Conservation (phyloP, 163 green algal genomes). For the Volvox carteri region DNA sequence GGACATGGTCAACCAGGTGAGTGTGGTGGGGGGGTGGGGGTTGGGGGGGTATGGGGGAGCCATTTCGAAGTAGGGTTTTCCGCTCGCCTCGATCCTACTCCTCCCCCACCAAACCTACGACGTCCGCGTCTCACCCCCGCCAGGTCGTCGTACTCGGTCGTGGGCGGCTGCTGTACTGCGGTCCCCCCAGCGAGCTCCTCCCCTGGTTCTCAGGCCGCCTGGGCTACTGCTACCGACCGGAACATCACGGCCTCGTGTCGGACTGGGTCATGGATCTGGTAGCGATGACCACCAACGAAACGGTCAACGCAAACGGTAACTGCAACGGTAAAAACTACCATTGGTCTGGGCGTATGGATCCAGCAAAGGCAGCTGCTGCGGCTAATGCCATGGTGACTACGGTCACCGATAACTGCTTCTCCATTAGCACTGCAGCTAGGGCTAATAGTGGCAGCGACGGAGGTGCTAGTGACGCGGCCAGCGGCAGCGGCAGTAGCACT, state of each 20-base stretch:
- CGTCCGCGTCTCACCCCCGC: not conserved
- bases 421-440: not conserved
- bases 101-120: not conserved
- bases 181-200: constrained; percentile 54
- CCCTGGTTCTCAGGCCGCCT: constrained; percentile 70
- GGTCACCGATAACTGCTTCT: too few species aligned
- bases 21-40: not conserved
- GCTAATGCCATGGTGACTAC: not conserved
- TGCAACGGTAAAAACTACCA: not conserved
- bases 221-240: constrained; percentile 65
- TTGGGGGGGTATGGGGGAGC: not conserved
- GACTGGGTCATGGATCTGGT: constrained; percentile 80
- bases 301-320: not conserved
- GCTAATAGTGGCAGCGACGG: not conserved
- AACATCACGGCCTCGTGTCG: constrained; percentile 58
- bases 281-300: constrained; percentile 8
- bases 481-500: not conserved
- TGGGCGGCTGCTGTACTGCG: constrained; percentile 74
- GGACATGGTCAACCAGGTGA: constrained; percentile 77
- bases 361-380: not conserved
- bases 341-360: too few species aligned
- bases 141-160: constrained; percentile 72
- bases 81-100: too few species aligned
- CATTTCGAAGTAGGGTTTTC: not conserved
- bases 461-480: too few species aligned